A percentile compares a stretch with the other conserved stretches of the same genome.
Conservation (phyloP, 192 early-diverging fungal genomes). For the Podochytrium sp. region DNA sequence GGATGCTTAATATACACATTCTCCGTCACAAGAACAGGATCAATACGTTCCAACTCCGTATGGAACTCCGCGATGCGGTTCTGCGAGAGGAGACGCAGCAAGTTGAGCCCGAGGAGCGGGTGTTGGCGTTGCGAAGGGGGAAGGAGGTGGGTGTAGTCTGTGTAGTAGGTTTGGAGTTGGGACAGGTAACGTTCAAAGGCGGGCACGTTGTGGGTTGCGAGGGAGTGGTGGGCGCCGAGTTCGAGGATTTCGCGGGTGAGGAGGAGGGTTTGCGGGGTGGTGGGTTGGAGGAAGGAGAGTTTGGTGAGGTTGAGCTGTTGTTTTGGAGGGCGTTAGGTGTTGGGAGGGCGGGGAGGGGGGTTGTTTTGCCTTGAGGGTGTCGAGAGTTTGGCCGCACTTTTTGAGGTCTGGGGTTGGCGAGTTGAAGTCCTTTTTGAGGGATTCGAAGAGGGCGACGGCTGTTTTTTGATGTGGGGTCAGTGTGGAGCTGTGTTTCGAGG, state of each 20-base stretch:
- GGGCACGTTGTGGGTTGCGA: constrained; percentile 84
- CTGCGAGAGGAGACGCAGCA: constrained; percentile 90
- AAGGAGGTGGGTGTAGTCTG: constrained; percentile 74
- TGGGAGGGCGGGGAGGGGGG: neutral
- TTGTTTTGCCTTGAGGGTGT: constrained; percentile 68
- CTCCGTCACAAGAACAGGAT: constrained; percentile 74
- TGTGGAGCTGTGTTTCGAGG: too few relatives aligned
- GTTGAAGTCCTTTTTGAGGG: constrained; percentile 73
- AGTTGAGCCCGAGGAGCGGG: constrained; percentile 88
- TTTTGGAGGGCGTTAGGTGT: neutral
- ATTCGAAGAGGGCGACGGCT: constrained; percentile 44
- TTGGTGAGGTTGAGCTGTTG: constrained; percentile 48
- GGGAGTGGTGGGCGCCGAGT: constrained; percentile 85
- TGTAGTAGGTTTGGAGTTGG: constrained; percentile 89
- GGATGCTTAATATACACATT: constrained; percentile 91
- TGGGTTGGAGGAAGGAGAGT: constrained; percentile 47
- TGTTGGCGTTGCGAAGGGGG: constrained; percentile 83
- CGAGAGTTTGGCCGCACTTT: constrained; percentile 70
- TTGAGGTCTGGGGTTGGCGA: constrained; percentile 64
- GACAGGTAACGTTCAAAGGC: constrained; percentile 95
- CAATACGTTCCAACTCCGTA: constrained; percentile 91
- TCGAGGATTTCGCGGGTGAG: constrained; percentile 79
- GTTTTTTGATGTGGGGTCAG: too few relatives aligned
- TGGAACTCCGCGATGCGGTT: constrained; percentile 98
- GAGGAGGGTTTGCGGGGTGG: constrained; percentile 45